Percentiles rank a stretch among this genome's conserved stretches.
phyloP scores from a whole-genome alignment of 306 rosid genomes.

The Fagus crenata region DNA sequence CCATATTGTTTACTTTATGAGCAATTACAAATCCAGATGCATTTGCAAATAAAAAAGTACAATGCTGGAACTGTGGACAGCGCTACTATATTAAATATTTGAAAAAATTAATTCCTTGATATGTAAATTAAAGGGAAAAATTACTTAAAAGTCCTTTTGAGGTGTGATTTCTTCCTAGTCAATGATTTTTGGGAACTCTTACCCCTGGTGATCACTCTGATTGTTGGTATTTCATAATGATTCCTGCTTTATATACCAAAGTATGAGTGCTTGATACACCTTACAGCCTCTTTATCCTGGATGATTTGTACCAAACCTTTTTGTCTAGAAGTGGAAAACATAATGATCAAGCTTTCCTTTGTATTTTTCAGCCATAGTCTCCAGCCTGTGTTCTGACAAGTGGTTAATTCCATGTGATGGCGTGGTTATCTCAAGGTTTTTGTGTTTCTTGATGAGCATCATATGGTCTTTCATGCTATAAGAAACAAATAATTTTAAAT shows the following conservation, averaged over 20 bases:
- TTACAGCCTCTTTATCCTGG: neutral
- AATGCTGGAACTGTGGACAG: neutral
- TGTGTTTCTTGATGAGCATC: neutral
- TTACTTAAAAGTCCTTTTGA: neutral
- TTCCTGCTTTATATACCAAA: neutral
- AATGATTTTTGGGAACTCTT: neutral
- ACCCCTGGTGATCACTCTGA: neutral
- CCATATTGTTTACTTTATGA: neutral
- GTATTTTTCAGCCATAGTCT: neutral
- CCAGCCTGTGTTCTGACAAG: neutral
- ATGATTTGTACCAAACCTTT: neutral
- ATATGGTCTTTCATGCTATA: neutral
- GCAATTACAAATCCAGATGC: neutral
- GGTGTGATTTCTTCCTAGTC: neutral
- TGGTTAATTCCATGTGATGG: neutral
- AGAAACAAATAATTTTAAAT: slow-evolving; percentile 1
- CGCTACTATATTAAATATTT: neutral
- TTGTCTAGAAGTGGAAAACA: neutral
- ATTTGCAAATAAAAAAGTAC: neutral
- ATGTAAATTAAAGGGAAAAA: neutral
- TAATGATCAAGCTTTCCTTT: neutral
- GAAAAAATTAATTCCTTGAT: neutral
- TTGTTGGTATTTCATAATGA: neutral
- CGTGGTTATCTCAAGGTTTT: neutral
- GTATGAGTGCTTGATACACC: neutral